Evolutionary conservation across 169 alveolate species (phyloP), one percentile per base, ranked within the genome.

Genomic region (Cryptosporidium bovis): DNA sequence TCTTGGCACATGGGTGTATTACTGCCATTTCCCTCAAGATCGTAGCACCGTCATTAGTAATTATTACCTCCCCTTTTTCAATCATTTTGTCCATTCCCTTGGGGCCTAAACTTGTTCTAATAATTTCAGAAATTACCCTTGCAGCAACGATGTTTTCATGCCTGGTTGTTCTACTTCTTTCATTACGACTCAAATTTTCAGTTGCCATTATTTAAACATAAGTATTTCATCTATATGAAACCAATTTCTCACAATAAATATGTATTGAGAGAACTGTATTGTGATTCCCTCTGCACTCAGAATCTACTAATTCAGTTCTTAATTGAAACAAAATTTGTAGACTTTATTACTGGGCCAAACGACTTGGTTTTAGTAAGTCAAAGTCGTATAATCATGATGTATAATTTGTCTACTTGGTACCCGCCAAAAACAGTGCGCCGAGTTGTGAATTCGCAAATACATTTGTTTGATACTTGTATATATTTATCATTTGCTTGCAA

Each of bases 21-120:
- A 98, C 97, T 55, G 97, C 96, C 96, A 98, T 93, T 90, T 98
- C 98, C 85, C 96, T 96, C 18, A 98, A 94, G 31, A 98, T 98
- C 0, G 99, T 98, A 8, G 99, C 99, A n/a, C 99, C 99, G 90
- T 98, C 99, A 91, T 98, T 98, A 51, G 99, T 98, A 55, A 98
- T 98, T 33, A 96, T 93, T n/a, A 98, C 99, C 66, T 97, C 98
- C 16, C 99, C 99, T 90, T 95, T 96, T 18, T 98, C 97, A 77
- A 92, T 95, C 99, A 98, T 97, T 93, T 98, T 98, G 93, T 98
- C 99, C 99, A 98, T 98, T 40, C 99, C 99, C 91, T 97, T 94
- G 6, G 99, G 99, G n/a, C 99, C 99, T 64, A 98, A 91, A 65
- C 99, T 95, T 10, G 99, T 98, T 87, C 99, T 95, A 44, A 98